Evolutionary conservation across 2,329 filamentous ascomycete genomes (phyloP), one percentile per base, ranked within the genome.

Genomic region (Capronia americana): DNA sequence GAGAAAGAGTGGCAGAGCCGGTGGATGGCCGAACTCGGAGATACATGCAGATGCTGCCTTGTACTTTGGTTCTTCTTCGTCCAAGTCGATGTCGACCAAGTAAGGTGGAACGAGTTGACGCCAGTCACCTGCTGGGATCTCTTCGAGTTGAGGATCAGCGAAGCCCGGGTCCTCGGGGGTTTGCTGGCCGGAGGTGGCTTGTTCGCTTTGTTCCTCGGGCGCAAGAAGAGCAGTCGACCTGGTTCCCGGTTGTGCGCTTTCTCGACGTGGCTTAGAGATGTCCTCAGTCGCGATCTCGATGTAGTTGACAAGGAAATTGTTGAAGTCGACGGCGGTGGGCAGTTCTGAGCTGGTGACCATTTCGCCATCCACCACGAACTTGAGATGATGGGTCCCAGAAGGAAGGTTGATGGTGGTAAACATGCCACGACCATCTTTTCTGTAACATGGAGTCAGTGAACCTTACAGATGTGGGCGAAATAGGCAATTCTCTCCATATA

Each of bases 251-350:
- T 74, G 77, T 55, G 77, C 76, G 50, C 77, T 78, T 46, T 77
- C 77, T 32, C 77, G 73, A 53, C 77, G 73, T 50, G 74, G 67
- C 46, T 76, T 75, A 55, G 73, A 71, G 26, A 89, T 79, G 74
- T 93, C 90, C 63, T 93, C 90, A 41, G 92, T 88, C 73, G 86
- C 92, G 69, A 98, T 91, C 81, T 99, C 95, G 75, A 99, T 92
- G 77, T 98, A 99, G 80, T 99, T 99, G 79, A 99, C 94, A 20
- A 99, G 84, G 76, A 97, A 96, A 81, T 98, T 98, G 70, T 93
- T 96, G 77, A 96, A 97, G 78, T 99, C 95, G 65, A 99, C 95
- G 1, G 95, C 96, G 0, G 95, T 98, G 14, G 95, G 94, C 63
- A 97, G 84, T 70, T 91, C 88, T 67, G 91, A 88, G 17, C 92